Evolutionary conservation across 2,329 filamentous ascomycete genomes (phyloP), one percentile per base, ranked within the genome.

Genomic region (Aureobasidium sp.): DNA sequence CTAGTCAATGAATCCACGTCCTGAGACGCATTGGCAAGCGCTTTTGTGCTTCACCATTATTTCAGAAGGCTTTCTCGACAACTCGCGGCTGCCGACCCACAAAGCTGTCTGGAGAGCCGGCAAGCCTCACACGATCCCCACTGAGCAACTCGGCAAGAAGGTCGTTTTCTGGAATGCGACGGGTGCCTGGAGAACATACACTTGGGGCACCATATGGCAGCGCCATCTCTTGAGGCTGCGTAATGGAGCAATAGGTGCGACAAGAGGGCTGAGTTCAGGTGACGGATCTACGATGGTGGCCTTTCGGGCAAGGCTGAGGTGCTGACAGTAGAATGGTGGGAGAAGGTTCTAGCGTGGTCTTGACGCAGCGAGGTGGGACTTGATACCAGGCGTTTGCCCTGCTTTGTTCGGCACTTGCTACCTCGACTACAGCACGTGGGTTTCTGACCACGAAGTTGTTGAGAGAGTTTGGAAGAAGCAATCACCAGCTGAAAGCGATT

Each of bases 271-370:
- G 9, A 17, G 29, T 45, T n/a, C n/a, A 17, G 17, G 29, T 29
- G 41, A 17, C 29, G 20, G 20, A 47, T 47, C 53, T 11, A 41
- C 12, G 41, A 25, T 57, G 39, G 22, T 15, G 20, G 41, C 53
- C 27, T 56, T 22, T 12, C 15, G 15, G 41, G 20, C 53, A 57
- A 34, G 44, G 56, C 34, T 39, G 42, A 48, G 42, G 20, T 37
- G 52, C 34, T 34, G 42, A 44, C 56, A 59, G 27, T 37, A 22
- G 42, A 59, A 59, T 39, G 31, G 15, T 59, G 42, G 42, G 34
- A 59, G 56, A 59, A 57, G 17, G n/a, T 59, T 59, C 56, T 59
- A 59, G 56, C 56, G 56, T 47, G 17, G 53, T 41, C 41, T 25
- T 47, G 53, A 37, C n/a, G 14, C 37, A 27, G 12, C 42, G 25